Base-by-base conservation (phyloP, 805 yeast species). In the Candida hispaniensis region DNA sequence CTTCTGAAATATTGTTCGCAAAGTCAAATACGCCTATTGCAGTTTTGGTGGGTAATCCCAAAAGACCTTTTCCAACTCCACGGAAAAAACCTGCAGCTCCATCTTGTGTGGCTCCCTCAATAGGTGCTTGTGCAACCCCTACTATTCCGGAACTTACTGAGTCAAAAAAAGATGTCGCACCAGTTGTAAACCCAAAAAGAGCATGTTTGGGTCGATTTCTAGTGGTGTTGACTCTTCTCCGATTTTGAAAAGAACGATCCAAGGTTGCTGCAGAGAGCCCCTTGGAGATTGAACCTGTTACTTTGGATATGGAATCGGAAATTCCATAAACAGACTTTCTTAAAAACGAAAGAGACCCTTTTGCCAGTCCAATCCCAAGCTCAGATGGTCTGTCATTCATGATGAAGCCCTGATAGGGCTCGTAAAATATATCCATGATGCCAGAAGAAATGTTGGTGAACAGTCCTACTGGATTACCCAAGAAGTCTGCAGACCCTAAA, bases 381-480 rank as follows among this genome's bases (percentile, higher is more conserved):
- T 93, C 99, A 50, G 82, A 94, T 1, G 98, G 98, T 22, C 96
- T 63, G 55, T 91, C 98, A 43, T 79, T 88, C 71, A 91, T 72
- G 30, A 88, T 73, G 47, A 82, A 81, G 0, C 99, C 99, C 52
- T 85, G 91, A 50, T 88, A 91, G 3, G 99, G 99, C 52, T 88
- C 97, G 52, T 91, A 91, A 55, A 91, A 91, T 12, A 91, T 79
- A 55, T 91, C 99, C 71, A 85, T 70, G 7, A 91, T 91, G 34
- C 99, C 99, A 0, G 96, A 83, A 39, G 94, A 76, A 39, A 91
- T 64, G 46, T 85, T 86, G 54, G 82, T 91, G 62, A 91, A 91
- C 42, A 91, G 61, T 1, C 98, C 98, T 17, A 93, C 97, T 0
- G 99, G 99, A 46, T 93, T 91, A 14, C 98, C 99, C 32, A 91